These are phyloP conservation scores for Strigomonas culicis DNA, from an alignment of 208 protist genomes.

Conservation along the genomic window DNA sequence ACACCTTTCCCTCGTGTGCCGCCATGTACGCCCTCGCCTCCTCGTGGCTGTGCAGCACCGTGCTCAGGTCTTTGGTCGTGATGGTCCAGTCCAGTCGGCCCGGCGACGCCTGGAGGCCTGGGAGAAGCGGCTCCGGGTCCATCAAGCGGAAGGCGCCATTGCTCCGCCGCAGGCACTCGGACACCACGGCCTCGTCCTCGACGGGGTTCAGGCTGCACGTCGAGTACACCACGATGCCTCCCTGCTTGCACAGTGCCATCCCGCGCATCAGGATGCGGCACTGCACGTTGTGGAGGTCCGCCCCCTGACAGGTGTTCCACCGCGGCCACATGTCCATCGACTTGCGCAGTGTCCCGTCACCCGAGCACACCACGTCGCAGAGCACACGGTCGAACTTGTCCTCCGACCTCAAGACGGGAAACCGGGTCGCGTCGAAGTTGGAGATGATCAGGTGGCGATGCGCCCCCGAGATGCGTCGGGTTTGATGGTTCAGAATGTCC, in stretches of 20 bases:
- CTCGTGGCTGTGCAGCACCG: conserved; percentile 39
- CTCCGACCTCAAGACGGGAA: conserved; percentile 55
- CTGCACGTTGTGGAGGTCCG: conserved; percentile 86
- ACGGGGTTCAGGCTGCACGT: conserved; percentile 96
- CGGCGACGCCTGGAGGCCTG: conserved; percentile 54
- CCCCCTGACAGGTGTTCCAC: conserved; percentile 83
- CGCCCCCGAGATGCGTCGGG: conserved; percentile 46
- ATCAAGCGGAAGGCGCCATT: conserved; percentile 78
- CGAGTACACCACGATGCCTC: conserved; percentile 93
- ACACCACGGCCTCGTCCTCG: conserved; percentile 94
- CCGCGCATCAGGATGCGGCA: conserved; percentile 69
- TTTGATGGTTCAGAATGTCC: conserved; percentile 86
- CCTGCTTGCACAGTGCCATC: conserved; percentile 73
- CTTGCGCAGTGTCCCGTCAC: conserved; percentile 95
- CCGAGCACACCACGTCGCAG: conserved; percentile 94
- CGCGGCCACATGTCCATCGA: conserved; percentile 89
- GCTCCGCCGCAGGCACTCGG: conserved; percentile 58
- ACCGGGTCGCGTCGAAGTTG: conserved; percentile 82
- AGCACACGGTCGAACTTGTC: conserved; percentile 90
- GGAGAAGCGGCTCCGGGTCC: conserved; percentile 69
- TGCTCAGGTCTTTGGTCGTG: conserved; percentile 58
- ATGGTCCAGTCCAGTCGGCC: conserved; percentile 85
- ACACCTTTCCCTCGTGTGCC: conserved; percentile 26
- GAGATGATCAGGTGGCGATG: conserved; percentile 86
- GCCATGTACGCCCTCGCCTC: conserved; percentile 53